Evolutionary conservation across 441 rosid genomes (phyloP).

Genomic region (Euphorbia corollata): DNA sequence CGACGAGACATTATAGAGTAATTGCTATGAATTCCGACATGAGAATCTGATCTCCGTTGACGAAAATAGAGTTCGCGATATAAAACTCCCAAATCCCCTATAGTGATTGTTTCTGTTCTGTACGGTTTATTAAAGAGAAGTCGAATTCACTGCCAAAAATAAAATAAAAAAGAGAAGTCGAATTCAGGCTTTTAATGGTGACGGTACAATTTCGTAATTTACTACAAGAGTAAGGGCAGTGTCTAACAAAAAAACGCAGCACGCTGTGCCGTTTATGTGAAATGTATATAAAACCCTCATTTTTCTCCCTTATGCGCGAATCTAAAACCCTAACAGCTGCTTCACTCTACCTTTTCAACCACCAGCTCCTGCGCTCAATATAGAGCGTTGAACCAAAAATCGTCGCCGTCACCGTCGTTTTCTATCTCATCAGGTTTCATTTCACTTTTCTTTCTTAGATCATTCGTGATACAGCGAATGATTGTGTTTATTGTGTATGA

Average conservation of each 20-base stretch:
- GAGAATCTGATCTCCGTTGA: conserved; percentile 10
- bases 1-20: conserved; percentile 30
- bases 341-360: not conserved
- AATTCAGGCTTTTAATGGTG: not conserved
- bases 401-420: not conserved
- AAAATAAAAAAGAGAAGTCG: not conserved
- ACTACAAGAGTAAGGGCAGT: not conserved
- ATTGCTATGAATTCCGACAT: conserved; percentile 10
- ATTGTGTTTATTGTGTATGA: not conserved
- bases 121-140: not conserved
- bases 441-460: not conserved
- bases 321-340: conserved; percentile 8
- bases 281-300: not conserved
- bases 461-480: not conserved
- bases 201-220: conserved; percentile 7
- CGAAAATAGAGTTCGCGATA: conserved; percentile 20
- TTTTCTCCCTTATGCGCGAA: not conserved
- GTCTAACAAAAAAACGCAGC: not conserved
- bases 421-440: not conserved
- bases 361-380: not conserved
- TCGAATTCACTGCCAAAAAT: not conserved
- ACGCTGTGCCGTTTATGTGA: not conserved
- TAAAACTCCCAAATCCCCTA: conserved; percentile 28
- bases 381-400: not conserved
- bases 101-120: conserved; percentile 8